Evolutionary conservation across 345 rosid genomes (phyloP).

Genomic region (Eucalyptus tenuipes): DNA sequence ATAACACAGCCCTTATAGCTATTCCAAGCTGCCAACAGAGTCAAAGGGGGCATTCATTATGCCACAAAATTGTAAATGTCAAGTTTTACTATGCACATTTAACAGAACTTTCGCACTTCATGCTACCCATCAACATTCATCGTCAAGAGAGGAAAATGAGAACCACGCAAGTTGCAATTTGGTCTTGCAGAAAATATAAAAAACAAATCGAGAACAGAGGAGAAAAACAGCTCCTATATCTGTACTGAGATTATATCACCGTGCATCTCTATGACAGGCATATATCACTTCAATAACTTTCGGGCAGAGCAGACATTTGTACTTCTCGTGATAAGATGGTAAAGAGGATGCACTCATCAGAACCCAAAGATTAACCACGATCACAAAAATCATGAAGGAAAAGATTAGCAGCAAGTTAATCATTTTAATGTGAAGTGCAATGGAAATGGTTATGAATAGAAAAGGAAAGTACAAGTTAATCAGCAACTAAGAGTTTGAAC

Average conservation of each 20-base stretch:
- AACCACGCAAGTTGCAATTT: neutral
- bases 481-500: neutral
- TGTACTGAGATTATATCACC: neutral
- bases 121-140: neutral
- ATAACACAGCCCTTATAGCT: neutral
- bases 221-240: neutral
- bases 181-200: neutral
- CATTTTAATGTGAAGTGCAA: neutral
- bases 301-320: neutral
- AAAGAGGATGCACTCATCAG: neutral
- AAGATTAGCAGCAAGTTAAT: neutral
- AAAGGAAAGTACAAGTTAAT: neutral
- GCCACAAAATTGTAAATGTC: neutral
- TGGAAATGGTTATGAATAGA: neutral
- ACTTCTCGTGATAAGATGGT: neutral
- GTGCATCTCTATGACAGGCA: neutral
- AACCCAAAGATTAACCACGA: neutral
- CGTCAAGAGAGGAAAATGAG: neutral
- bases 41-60: neutral
- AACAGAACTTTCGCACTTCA: neutral
- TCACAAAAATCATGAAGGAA: neutral
- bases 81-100: neutral
- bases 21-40: slow-evolving; percentile 1
- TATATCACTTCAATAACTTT: neutral
- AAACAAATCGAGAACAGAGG: neutral